Evolutionary conservation across 495 filamentous ascomycete species (phyloP), one percentile per base, ranked within the genome.

Genomic region (Penicillium desertorum): DNA sequence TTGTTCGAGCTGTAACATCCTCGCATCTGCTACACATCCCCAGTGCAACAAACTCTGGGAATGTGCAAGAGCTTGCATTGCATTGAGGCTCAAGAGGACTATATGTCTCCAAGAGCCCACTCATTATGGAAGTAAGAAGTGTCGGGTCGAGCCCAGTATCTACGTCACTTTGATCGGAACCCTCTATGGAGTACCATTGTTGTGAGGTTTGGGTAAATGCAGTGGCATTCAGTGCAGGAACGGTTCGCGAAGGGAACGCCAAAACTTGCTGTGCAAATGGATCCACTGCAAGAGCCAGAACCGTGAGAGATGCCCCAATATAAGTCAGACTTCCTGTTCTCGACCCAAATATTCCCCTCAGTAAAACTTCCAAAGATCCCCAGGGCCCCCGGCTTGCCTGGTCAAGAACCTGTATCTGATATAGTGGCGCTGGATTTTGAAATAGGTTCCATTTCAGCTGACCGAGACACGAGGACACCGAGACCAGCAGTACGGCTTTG

Each of bases 231-330:
- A 32, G 30, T 11, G 30, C 30, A 32, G 30, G 0, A 32, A 32
- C 30, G 9, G 30, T 32, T 32, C 30, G 30, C 12, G 30, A 12
- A 32, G 58, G 58, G 36, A 44, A 60, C 1, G 39, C 20, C 1
- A 60, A n/a, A 20, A 60, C 46, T 37, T 60, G 45, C 58, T 60
- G 58, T 4, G 58, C 46, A 22, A 60, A 56, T 12, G 58, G 58
- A 36, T 51, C 52, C 7, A 60, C 17, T 19, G 46, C 39, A 32
- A 60, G n/a, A 5, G 58, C 34, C 6, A 56, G 9, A 12, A 51
- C 22, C 20, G 41, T 60, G 6, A 60, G 16, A 2, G 12, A 36
- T 9, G 58, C 51, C 4, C 58, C 58, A 1, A 45, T 5, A 1
- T 29, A 45, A 12, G 51, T 23, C 12, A 60, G n/a, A 3, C 5